Evolutionary conservation across 2,329 filamentous ascomycete species (phyloP).

Genomic region (Fusarium palustre): DNA sequence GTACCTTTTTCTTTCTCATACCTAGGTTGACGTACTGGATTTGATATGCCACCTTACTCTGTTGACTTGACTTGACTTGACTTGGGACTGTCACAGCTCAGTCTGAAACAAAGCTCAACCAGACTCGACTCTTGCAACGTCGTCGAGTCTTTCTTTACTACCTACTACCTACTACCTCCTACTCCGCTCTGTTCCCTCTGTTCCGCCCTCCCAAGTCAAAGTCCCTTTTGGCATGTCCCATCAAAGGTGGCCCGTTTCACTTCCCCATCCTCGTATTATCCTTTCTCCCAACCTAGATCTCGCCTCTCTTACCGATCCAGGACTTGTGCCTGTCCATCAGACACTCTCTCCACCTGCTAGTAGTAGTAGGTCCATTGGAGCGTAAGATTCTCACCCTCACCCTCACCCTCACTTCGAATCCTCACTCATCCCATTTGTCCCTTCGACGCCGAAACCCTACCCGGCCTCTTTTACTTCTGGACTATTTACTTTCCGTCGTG

Average conservation of each 20-base stretch:
- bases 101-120: not conserved
- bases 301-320: conserved; percentile 32
- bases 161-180: not conserved
- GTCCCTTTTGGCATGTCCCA: conserved; percentile 36
- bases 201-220: conserved; percentile 6
- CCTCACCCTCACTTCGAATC: conserved; percentile 23
- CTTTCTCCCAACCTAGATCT: conserved; percentile 35
- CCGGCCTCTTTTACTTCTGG: not conserved
- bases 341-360: conserved; percentile 34
- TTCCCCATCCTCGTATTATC: conserved; percentile 26
- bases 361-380: conserved; percentile 37
- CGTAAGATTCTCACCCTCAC: conserved; percentile 42
- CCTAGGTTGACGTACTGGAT: conserved; percentile 8
- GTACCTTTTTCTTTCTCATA: conserved; percentile 1
- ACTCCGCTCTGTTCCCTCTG: conserved; percentile 18
- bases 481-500: conserved; percentile 45
- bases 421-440: conserved; percentile 21
- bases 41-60: conserved; percentile 23
- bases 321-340: conserved; percentile 39
- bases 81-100: not conserved
- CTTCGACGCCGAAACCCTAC: conserved; percentile 13
- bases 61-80: conserved; percentile 3
- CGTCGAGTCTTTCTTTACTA: conserved; percentile 4
- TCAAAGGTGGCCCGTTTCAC: conserved; percentile 31
- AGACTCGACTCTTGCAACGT: conserved; percentile 1